A percentile compares a stretch with the other conserved stretches of the same genome.
Conservation (phyloP, 179 eudicot species). For the Actinidia chinensis region DNA sequence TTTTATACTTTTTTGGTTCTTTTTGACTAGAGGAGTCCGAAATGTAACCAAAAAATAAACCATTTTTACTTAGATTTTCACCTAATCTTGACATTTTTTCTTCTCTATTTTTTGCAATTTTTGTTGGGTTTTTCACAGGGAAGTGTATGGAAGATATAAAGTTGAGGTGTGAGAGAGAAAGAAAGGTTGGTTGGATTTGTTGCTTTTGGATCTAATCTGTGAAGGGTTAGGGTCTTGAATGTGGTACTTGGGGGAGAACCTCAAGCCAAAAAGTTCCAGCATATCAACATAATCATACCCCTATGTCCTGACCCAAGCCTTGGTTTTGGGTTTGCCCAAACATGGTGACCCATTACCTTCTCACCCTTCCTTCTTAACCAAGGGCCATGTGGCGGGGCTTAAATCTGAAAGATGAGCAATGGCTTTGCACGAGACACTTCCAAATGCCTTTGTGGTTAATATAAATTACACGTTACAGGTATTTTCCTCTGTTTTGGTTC, state of each 20-base stretch:
- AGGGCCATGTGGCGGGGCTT: constrained; percentile 49
- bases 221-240: constrained; percentile 60
- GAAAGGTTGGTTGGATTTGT: constrained; percentile 34
- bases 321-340: constrained; percentile 45
- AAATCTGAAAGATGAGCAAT: constrained; percentile 47
- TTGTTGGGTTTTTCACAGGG: constrained; percentile 30
- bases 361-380: constrained; percentile 57
- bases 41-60: no score
- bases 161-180: constrained; percentile 49
- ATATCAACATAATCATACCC: constrained; percentile 54
- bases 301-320: constrained; percentile 59
- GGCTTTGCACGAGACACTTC: constrained; percentile 60
- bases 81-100: neutral
- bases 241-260: constrained; percentile 33
- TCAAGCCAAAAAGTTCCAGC: constrained; percentile 41
- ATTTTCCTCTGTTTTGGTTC: neutral
- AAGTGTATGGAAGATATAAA: constrained; percentile 40
- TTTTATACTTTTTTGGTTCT: no score
- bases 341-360: constrained; percentile 54
- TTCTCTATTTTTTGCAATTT: neutral
- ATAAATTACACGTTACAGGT: constrained; percentile 57
- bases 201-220: constrained; percentile 47
- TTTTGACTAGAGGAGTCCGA: no score
- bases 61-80: neutral
- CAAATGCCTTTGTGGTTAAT: constrained; percentile 58